Base-by-base conservation (phyloP, 2,329 filamentous ascomycete species). In the Ilyonectria sp. region DNA sequence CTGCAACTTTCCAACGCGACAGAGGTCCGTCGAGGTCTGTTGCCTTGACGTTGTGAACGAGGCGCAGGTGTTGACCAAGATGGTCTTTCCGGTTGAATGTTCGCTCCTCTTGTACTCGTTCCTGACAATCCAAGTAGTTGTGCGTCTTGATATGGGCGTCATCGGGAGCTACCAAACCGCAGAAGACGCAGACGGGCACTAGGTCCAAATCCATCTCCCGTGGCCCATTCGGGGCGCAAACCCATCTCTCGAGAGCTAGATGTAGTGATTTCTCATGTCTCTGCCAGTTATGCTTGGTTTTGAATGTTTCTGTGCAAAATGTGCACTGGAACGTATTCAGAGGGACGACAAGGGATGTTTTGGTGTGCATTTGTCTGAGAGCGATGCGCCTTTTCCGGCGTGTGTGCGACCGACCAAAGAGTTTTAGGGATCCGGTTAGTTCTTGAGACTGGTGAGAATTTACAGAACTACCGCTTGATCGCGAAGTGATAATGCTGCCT, bases 261-360 rank as follows among this genome's bases (percentile, higher is more conserved):
- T 77, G 86, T 70, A 80, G 80, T 69, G 81, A 78, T 46, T 81
- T 82, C 69, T 88, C 86, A 69, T 88, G 86, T 40, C 86, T 78
- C 61, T 82, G 80, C 82, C 82, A 84, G 63, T 83, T 81, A 63
- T 83, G 80, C 44, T 82, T 83, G 0, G 79, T 82, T 58, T 79
- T 81, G 73, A 84, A 84, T 0, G 80, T 79, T 61, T 83, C 81
- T 1, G 80, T 81, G 66, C 82, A 84, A 69, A 84, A 84, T 8
- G 82, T 84, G 65, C 82, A 84, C 60, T 83, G 82, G 53, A 76
- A 79, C 3, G 63, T 55, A 11, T 59, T 63, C 6, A 64, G 15
- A 7, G 44, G 23, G 1, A 13, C 37, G 29, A 46, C 23, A 7
- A 64, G 31, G 1, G 55, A 52, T 3, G 60, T 64, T 23, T 54